phyloP scores from a whole-genome alignment of 2,329 filamentous ascomycete genomes.

The Setomelanomma holmii region DNA sequence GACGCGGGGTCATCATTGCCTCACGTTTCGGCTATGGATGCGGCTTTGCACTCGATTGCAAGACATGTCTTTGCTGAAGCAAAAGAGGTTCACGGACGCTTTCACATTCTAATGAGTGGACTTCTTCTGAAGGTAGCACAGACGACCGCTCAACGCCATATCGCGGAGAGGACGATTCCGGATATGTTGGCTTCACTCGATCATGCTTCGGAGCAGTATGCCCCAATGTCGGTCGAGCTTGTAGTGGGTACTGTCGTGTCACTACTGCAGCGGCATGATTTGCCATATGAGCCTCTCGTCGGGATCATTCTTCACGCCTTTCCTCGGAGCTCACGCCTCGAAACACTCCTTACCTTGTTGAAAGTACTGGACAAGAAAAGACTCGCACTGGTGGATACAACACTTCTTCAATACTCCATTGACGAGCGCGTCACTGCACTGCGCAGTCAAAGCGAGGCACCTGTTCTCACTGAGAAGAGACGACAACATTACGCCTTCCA shows the following conservation, averaged over 20 bases:
- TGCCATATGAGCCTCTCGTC: constrained; percentile 7
- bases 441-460: background rate
- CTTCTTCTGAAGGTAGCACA: background rate
- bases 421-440: constrained; percentile 1
- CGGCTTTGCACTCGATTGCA: constrained; percentile 7
- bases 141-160: background rate
- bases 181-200: background rate
- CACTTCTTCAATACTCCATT: constrained; percentile 10
- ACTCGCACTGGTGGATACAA: constrained; percentile 12
- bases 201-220: background rate
- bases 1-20: constrained; percentile 7
- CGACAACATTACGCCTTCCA: constrained; percentile 7
- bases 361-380: constrained; percentile 11
- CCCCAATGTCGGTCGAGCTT: background rate
- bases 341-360: constrained; percentile 16
- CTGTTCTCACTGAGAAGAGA: background rate
- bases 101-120: background rate
- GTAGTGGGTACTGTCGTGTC: background rate
- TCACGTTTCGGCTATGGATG: background rate
- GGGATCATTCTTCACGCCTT: constrained; percentile 3
- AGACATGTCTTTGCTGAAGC: background rate
- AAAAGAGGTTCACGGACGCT: background rate
- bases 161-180: background rate
- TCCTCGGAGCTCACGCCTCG: constrained; percentile 11
- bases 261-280: constrained; percentile 6